Percentiles rank a stretch among this genome's conserved stretches.
These are phyloP conservation scores for Stylonectria norvegica DNA, from an alignment of 2,329 filamentous ascomycete genomes.

Conservation along the genomic window DNA sequence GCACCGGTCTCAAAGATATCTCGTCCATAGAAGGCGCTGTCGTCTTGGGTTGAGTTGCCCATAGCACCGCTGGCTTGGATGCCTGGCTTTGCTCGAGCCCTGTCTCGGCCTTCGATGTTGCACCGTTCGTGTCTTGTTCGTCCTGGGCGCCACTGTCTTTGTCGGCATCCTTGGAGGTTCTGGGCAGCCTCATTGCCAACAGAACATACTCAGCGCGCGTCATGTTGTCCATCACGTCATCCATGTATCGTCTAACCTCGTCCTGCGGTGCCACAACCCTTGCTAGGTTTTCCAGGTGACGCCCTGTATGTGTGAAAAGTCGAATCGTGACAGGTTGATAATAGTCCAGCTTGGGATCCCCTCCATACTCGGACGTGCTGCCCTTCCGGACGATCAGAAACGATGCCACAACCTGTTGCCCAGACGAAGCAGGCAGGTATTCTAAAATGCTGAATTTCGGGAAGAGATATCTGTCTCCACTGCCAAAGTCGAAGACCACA, in stretches of 20 bases:
- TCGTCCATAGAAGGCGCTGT: slow-evolving; percentile 15
- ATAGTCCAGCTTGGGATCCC: slow-evolving; percentile 64
- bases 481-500: slow-evolving; percentile 69
- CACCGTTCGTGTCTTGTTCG: slow-evolving; percentile 30
- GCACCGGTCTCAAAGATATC: slow-evolving; percentile 26
- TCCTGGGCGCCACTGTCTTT: slow-evolving; percentile 27
- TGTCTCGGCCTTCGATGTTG: slow-evolving; percentile 29
- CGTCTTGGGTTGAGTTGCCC: slow-evolving; percentile 29
- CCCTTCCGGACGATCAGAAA: slow-evolving; percentile 75
- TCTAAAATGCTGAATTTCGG: slow-evolving; percentile 76
- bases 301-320: slow-evolving; percentile 51
- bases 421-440: slow-evolving; percentile 48
- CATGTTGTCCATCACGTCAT: slow-evolving; percentile 67
- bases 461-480: slow-evolving; percentile 73
- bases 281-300: slow-evolving; percentile 58
- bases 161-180: slow-evolving; percentile 32
- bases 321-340: slow-evolving; percentile 72
- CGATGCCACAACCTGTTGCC: slow-evolving; percentile 65
- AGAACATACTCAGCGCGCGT: slow-evolving; percentile 65
- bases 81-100: slow-evolving; percentile 22
- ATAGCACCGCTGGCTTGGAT: slow-evolving; percentile 34
- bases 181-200: slow-evolving; percentile 63
- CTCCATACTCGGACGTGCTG: slow-evolving; percentile 61
- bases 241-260: slow-evolving; percentile 64
- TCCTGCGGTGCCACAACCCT: slow-evolving; percentile 61